Percentiles rank a stretch among this genome's conserved stretches.
Evolutionary conservation across 495 filamentous ascomycete genomes (phyloP).

Genomic region (Penicillium angulare): DNA sequence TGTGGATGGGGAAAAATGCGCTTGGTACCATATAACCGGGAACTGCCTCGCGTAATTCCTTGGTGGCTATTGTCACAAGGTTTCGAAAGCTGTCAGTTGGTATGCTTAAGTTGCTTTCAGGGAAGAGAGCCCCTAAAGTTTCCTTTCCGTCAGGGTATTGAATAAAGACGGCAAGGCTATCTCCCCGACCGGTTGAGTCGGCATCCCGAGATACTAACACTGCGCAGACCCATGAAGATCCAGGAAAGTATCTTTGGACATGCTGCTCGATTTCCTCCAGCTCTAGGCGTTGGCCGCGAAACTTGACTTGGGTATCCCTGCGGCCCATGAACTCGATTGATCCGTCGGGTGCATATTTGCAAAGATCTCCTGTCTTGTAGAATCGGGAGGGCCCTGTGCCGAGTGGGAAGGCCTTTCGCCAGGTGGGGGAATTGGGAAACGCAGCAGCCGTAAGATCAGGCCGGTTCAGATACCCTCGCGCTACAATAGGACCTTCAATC

Average conservation of each 20-base stretch:
- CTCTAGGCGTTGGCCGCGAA: conserved; percentile 43
- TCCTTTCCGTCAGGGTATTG: too few species aligned
- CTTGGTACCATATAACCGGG: not conserved
- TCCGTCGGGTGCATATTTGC: conserved; percentile 13
- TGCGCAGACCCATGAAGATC: not conserved
- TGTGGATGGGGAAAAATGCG: not conserved
- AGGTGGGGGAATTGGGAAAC: conserved; percentile 22
- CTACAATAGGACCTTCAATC: conserved; percentile 41
- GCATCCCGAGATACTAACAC: not conserved
- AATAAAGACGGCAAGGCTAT: not conserved
- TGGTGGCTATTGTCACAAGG: too few species aligned
- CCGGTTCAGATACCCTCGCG: conserved; percentile 43
- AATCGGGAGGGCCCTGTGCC: conserved; percentile 6
- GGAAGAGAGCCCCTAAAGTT: not conserved
- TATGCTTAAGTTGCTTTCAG: not conserved
- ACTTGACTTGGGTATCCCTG: conserved; percentile 38
- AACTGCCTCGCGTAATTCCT: too few species aligned
- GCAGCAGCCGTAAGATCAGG: conserved; percentile 28
- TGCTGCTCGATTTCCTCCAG: conserved; percentile 36
- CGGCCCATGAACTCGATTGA: conserved; percentile 22
- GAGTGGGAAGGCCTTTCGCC: not conserved
- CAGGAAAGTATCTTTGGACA: too few species aligned
- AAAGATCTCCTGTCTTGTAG: conserved; percentile 34
- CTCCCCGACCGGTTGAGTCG: not conserved
- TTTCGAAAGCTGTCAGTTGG: too few species aligned